Base-by-base conservation (phyloP, 108 stramenopile species). In the Pseudonitzschia multiseries region DNA sequence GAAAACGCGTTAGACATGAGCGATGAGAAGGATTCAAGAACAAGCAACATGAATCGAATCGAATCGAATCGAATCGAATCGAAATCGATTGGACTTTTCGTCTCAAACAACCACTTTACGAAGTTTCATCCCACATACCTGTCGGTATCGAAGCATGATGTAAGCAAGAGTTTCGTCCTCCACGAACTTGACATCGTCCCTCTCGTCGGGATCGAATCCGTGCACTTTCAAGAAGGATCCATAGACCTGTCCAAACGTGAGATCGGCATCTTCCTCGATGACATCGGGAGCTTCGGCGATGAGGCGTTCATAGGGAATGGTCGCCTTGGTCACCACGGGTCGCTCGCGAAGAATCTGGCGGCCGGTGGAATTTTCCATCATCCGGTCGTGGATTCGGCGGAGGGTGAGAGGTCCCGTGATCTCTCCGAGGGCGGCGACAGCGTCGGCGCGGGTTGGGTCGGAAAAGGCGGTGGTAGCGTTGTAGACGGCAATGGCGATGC, bases 371-470 rank as follows among this genome's bases (percentile, higher is more conserved):
- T 88, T 72, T 27, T 4, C 24, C 27, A 53, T 56, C 95, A 97
- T 92, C 15, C 70, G 68, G 26, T 73, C 52, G 0, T 73, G 71
- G 63, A 98, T 81, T 51, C 77, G 70, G 63, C 88, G 85, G 40
- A 98, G 73, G 18, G 95, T 86, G 20, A 84, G 57, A 20, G 72
- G 77, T 4, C 96, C 96, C 15, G 97, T 97, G 36, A 96, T 80
- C 78, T 98, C 98, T 52, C 95, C 97, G n/a, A 98, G 83, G 22
- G 89, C 86, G 0, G 97, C 97, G 27, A 98, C 96, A 68, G 94
- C 89, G 78, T 97, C 98, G 60, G 85, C 96, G 8, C 96, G 86
- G 21, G 88, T 90, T 0, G 98, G 97, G 64, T 97, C 91, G 9
- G 63, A 33, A 50, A 97, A 68, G 18, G 97, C 97, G 1, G 87